Base-by-base conservation (phyloP, 2,329 filamentous ascomycete species). In the Xylaria sp. region DNA sequence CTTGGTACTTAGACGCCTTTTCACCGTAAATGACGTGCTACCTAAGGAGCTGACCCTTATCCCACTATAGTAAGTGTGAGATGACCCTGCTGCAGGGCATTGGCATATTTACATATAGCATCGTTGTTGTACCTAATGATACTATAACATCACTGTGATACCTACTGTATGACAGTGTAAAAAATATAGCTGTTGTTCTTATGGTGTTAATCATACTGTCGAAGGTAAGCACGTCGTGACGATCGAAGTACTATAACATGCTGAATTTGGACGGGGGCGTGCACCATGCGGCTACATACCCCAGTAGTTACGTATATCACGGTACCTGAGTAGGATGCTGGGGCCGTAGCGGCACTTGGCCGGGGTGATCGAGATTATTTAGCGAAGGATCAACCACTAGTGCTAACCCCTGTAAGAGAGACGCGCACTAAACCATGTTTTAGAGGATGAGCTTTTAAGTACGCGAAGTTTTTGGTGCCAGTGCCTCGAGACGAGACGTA, bases 11-110 rank as follows among this genome's bases (percentile, higher is more conserved):
- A 8, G 13, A 55, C 46, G 39, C 39, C 28, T 60, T 62, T 68
- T 46, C 25, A 63, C 62, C 57, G 20, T 50, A 36, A 50, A 74
- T 74, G 73, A 58, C 73, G 73, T 74, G 73, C 72, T 74, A 63
- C 7, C 20, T 34, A 23, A 20, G 58, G 34, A 52, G 58, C 69
- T 20, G 41, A 69, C 68, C 66, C 62, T 63, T 63, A 62, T 32
- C 63, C 43, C 39, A 52, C 36, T 30, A 32, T 48, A 13, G 59
- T 50, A 63, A 52, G 43, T 60, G 41, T 3, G 2, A 34, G 12
- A 43, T 23, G 18, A 34, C 30, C 45, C 15, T 36, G 39, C 48
- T 61, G 57, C 56, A 56, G 43, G 53, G 13, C 46, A 6, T 30
- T 6, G 18, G 12, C 0, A 55, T 46, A 28, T 13, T 10, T 39